Evolutionary conservation across 1,284 basidiomycete genomes (phyloP).

Genomic region (Mycosarcoma maydis): DNA sequence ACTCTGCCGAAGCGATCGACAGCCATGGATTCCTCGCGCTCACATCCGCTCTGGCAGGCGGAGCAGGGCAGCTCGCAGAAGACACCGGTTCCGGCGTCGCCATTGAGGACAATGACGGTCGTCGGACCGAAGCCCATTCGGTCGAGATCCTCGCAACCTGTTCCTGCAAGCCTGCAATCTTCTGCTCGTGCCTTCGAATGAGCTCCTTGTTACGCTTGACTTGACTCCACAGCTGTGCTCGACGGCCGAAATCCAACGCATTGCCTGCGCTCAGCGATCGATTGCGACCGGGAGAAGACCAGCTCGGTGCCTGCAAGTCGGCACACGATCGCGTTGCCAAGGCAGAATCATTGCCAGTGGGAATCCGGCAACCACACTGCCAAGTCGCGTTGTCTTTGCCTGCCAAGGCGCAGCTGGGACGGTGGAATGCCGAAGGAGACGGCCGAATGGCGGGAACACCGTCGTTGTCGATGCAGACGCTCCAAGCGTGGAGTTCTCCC

Average conservation of each 20-base stretch:
- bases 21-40: conserved; percentile 1
- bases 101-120: conserved; percentile 22
- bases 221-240: conserved; percentile 35
- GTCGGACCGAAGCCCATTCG: conserved; percentile 20
- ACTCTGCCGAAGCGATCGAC: conserved; percentile 1
- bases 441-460: conserved; percentile 39
- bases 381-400: conserved; percentile 44
- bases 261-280: conserved; percentile 26
- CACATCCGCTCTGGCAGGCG: neutral
- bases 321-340: neutral
- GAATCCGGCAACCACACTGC: conserved; percentile 39
- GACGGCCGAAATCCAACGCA: conserved; percentile 17
- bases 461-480: conserved; percentile 32
- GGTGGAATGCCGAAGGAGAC: conserved; percentile 35
- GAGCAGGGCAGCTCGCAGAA: conserved; percentile 5
- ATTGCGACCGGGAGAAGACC: conserved; percentile 14
- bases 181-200: conserved; percentile 32
- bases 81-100: conserved; percentile 10
- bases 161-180: conserved; percentile 36
- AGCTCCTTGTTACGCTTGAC: conserved; percentile 32
- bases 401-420: conserved; percentile 28
- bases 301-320: neutral
- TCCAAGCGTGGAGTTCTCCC: conserved; percentile 46
- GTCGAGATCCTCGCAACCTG: conserved; percentile 35
- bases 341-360: neutral